Percentiles rank a stretch among this genome's conserved stretches.
Evolutionary conservation across 2,329 filamentous ascomycete genomes (phyloP).

Genomic region (Neofusicoccum laricinum): DNA sequence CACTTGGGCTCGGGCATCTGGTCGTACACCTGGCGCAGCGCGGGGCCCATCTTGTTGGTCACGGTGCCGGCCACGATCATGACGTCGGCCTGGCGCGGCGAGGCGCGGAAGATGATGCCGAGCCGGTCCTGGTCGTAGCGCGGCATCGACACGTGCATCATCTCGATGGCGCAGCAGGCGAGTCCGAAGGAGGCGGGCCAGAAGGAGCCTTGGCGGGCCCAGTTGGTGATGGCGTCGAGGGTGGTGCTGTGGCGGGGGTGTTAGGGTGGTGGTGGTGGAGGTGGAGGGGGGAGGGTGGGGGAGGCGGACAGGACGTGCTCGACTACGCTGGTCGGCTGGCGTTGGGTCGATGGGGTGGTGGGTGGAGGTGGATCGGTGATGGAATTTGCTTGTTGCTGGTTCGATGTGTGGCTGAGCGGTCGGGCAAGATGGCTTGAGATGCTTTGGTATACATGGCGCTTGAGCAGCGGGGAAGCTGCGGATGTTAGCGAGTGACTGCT

Average conservation of each 20-base stretch:
- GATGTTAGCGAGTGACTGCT: too few relatives aligned
- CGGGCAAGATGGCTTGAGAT: too few relatives aligned
- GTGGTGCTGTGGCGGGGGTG: constrained; percentile 57
- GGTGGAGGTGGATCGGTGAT: too few relatives aligned
- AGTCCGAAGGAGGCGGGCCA: constrained; percentile 92
- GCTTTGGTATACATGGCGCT: too few relatives aligned
- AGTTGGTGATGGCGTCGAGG: constrained; percentile 79
- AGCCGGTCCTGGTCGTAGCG: constrained; percentile 88
- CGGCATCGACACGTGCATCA: constrained; percentile 93
- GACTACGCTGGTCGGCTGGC: too few relatives aligned
- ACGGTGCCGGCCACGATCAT: constrained; percentile 94
- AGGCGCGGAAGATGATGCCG: constrained; percentile 89
- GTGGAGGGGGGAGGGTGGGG: too few relatives aligned
- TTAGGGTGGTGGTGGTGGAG: too few relatives aligned
- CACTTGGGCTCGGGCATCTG: constrained; percentile 92
- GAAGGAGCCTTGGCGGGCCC: constrained; percentile 81
- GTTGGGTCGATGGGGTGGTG: too few relatives aligned
- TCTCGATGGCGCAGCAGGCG: constrained; percentile 87
- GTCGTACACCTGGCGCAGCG: constrained; percentile 86
- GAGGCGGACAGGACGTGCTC: too few relatives aligned
- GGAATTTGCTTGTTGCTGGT: too few relatives aligned
- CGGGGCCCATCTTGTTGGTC: constrained; percentile 95
- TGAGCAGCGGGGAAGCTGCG: too few relatives aligned
- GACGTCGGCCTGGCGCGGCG: constrained; percentile 84
- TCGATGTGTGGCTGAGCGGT: too few relatives aligned